Percentiles rank a stretch among this genome's conserved stretches.
phyloP scores from a whole-genome alignment of 805 yeast genomes.

The Candida loeiensis region DNA sequence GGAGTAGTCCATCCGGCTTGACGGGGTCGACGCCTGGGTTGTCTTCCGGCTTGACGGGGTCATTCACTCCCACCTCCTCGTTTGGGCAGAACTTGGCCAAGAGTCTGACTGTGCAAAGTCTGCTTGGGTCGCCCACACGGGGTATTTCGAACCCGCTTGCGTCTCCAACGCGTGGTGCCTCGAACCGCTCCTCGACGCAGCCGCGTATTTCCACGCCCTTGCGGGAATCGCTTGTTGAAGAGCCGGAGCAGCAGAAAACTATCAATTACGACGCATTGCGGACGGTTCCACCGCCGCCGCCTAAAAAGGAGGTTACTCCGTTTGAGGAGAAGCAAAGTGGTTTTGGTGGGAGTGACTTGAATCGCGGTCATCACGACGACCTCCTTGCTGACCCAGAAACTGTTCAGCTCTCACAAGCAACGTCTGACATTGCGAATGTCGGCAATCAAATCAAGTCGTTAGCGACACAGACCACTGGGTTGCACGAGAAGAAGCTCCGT shows the following conservation, averaged over 20 bases:
- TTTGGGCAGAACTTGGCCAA: conserved; percentile 74
- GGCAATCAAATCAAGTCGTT: conserved; percentile 82
- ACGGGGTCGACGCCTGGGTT: too few species aligned
- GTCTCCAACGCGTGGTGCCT: conserved; percentile 17
- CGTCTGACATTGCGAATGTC: conserved; percentile 81
- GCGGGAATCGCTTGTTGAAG: not conserved
- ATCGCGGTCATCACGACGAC: conserved; percentile 35
- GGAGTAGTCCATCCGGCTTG: conserved; percentile 13
- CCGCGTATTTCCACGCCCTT: conserved; percentile 4
- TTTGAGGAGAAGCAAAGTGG: not conserved
- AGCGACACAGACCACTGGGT: conserved; percentile 65
- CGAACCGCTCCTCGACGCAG: conserved; percentile 27
- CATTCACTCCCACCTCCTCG: conserved; percentile 76
- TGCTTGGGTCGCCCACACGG: not conserved
- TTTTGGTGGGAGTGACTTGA: not conserved
- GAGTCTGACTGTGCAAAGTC: not conserved
- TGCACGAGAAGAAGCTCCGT: conserved; percentile 65
- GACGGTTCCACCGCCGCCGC: conserved; percentile 44
- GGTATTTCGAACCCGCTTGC: not conserved
- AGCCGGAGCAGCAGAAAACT: conserved; percentile 11
- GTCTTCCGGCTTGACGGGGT: conserved; percentile 27
- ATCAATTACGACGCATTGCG: conserved; percentile 52
- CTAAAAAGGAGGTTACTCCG: conserved; percentile 14
- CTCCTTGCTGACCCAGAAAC: conserved; percentile 58
- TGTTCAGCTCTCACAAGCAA: conserved; percentile 68